Conservation (phyloP, 768 basidiomycete species). For the Lactarius hengduanensis region DNA sequence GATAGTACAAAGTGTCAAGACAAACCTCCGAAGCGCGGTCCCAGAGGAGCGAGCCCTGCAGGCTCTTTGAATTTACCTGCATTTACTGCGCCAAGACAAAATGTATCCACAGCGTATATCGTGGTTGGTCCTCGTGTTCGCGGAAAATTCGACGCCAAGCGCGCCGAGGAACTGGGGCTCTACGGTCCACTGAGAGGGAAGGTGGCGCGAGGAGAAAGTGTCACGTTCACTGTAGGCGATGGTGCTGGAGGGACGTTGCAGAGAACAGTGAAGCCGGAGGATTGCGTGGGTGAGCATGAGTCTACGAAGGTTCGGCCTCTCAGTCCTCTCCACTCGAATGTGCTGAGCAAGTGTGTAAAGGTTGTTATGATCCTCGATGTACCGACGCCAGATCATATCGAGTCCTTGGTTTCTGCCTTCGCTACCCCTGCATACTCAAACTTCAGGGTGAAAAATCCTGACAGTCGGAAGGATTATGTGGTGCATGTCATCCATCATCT, state of each 20-base stretch:
- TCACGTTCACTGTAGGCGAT: conserved; percentile 55
- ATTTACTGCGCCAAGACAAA: conserved; percentile 15
- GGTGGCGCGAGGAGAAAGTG: conserved; percentile 62
- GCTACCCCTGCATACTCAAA: conserved; percentile 45
- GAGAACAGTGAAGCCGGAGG: conserved; percentile 57
- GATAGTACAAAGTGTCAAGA: conserved; percentile 1
- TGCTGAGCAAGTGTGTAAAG: conserved; percentile 37
- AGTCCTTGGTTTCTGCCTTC: conserved; percentile 50
- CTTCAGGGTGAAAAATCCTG: conserved; percentile 45
- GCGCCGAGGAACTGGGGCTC: conserved; percentile 64
- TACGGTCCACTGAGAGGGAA: conserved; percentile 57
- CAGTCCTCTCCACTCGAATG: neutral
- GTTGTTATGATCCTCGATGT: conserved; percentile 70
- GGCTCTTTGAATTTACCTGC: conserved; percentile 16
- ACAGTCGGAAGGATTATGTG: conserved; percentile 42
- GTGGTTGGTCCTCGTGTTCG: conserved; percentile 44
- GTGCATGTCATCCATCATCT: conserved; percentile 67
- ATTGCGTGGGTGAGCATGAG: conserved; percentile 55
- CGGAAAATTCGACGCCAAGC: conserved; percentile 70
- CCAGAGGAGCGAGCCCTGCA: conserved; percentile 15
- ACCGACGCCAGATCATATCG: conserved; percentile 58
- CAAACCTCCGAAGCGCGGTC: neutral
- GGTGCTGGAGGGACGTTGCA: conserved; percentile 43
- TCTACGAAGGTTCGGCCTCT: conserved; percentile 43
- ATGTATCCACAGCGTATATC: conserved; percentile 38